phyloP scores from a whole-genome alignment of 352 stramenopile species.

The Elongisporangium anandrum region DNA sequence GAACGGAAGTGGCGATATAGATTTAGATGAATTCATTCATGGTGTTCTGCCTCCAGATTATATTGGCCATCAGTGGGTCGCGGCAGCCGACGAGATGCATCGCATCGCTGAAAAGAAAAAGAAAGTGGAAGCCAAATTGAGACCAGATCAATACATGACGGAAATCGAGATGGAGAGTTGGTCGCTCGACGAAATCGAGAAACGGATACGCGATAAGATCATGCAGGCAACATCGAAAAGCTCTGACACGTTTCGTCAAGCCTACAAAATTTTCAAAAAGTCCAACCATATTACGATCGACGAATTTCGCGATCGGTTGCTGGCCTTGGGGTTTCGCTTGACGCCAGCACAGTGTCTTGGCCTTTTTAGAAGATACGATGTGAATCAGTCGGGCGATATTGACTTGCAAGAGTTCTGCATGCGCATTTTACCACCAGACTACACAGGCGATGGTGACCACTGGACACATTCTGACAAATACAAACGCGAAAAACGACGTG shows the following conservation, averaged over 20 bases:
- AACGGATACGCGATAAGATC: conserved; percentile 78
- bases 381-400: conserved; percentile 70
- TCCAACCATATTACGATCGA: conserved; percentile 61
- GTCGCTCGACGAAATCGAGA: conserved; percentile 75
- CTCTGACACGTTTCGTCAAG: conserved; percentile 77
- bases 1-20: conserved; percentile 72
- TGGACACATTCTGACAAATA: conserved; percentile 69
- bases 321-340: conserved; percentile 67
- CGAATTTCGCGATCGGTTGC: conserved; percentile 65
- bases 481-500: conserved; percentile 32
- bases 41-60: conserved; percentile 72
- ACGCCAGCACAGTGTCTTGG: conserved; percentile 56
- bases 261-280: conserved; percentile 83
- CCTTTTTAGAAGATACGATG: conserved; percentile 72
- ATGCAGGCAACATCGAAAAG: conserved; percentile 70
- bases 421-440: conserved; percentile 71
- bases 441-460: conserved; percentile 72
- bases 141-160: conserved; percentile 66
- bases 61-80: conserved; percentile 68
- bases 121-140: conserved; percentile 37
- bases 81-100: conserved; percentile 68
- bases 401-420: conserved; percentile 83
- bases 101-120: conserved; percentile 48
- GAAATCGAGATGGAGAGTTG: conserved; percentile 76
- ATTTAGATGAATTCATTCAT: conserved; percentile 80